Percentiles rank a stretch among this genome's conserved stretches.
Conservation (phyloP, 1,139 yeast species). For the Starmera stellimalicola region DNA sequence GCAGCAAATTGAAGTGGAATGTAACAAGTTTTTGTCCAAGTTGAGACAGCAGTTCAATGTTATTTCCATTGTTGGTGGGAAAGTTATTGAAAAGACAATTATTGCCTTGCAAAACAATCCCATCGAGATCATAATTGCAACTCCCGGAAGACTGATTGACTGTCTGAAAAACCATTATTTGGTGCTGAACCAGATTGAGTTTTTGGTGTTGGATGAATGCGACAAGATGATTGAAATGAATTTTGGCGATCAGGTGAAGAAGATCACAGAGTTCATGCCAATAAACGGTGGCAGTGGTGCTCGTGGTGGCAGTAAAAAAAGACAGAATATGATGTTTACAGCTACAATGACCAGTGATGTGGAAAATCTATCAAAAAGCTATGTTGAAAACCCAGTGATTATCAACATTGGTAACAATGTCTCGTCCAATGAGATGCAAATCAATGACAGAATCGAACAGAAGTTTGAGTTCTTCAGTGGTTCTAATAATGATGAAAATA, state of each 20-base stretch:
- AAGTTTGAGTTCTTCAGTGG: constrained; percentile 44
- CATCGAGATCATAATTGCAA: constrained; percentile 79
- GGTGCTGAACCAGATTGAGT: constrained; percentile 51
- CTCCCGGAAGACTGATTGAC: constrained; percentile 87
- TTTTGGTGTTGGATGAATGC: constrained; percentile 82
- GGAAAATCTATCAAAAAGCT: constrained; percentile 53
- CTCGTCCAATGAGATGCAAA: constrained; percentile 19
- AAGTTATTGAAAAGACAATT: constrained; percentile 67
- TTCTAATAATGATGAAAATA: constrained; percentile 25
- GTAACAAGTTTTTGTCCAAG: constrained; percentile 38
- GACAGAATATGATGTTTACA: constrained; percentile 81
- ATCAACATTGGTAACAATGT: constrained; percentile 56
- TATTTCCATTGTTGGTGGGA: constrained; percentile 84
- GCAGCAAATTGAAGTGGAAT: constrained; percentile 67
- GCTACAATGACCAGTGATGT: constrained; percentile 83
- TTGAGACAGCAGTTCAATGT: constrained; percentile 36
- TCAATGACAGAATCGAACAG: constrained; percentile 54
- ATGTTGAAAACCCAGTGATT: constrained; percentile 51
- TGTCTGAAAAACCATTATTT: constrained; percentile 60
- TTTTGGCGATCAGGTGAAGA: constrained; percentile 69
- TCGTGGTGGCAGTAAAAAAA: constrained; percentile 22
- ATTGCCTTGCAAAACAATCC: constrained; percentile 46
- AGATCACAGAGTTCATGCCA: constrained; percentile 27
- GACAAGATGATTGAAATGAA: constrained; percentile 95
- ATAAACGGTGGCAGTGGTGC: too few relatives aligned